phyloP scores from a whole-genome alignment of 352 stramenopile genomes.

The Pythium chondricola region DNA sequence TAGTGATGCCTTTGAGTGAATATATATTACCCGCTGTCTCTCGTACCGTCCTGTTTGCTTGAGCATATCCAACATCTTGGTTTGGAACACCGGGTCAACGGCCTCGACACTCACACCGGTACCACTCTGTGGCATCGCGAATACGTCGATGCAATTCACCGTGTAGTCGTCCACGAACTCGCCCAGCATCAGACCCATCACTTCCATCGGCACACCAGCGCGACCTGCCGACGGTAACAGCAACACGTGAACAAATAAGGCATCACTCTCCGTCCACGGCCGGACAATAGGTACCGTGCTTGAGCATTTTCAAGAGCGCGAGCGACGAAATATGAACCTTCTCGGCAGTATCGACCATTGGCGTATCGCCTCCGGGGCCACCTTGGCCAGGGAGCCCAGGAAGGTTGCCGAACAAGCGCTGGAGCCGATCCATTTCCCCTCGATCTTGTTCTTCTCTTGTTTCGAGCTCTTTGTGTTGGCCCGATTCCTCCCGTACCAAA shows the following conservation, averaged over 20 bases:
- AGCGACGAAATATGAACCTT: constrained; percentile 99
- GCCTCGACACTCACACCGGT: constrained; percentile 95
- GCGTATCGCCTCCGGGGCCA: constrained; percentile 79
- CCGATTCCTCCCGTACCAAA: constrained; percentile 10
- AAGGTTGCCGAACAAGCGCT: constrained; percentile 83
- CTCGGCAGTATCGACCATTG: constrained; percentile 96
- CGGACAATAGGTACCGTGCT: constrained; percentile 84
- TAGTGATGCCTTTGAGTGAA: too few species aligned
- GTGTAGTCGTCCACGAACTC: constrained; percentile 99
- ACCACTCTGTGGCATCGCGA: constrained; percentile 98
- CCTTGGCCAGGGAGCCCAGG: constrained; percentile 66
- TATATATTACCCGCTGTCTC: not conserved
- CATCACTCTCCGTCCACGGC: not conserved
- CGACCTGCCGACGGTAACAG: constrained; percentile 52
- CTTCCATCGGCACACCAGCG: constrained; percentile 99
- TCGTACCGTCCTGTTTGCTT: constrained; percentile 95
- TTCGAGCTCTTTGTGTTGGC: constrained; percentile 13
- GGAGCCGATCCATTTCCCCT: constrained; percentile 69
- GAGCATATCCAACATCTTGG: constrained; percentile 99
- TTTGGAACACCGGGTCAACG: constrained; percentile 99
- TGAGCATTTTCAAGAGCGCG: constrained; percentile 99
- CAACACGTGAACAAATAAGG: constrained; percentile 10
- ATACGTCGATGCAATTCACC: constrained; percentile 99
- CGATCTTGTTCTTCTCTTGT: constrained; percentile 10
- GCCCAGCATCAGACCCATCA: constrained; percentile 99